A percentile compares a stretch with the other conserved stretches of the same genome.
Evolutionary conservation across 2,329 filamentous ascomycete species (phyloP).

Genomic region (Fusarium subtropicale): DNA sequence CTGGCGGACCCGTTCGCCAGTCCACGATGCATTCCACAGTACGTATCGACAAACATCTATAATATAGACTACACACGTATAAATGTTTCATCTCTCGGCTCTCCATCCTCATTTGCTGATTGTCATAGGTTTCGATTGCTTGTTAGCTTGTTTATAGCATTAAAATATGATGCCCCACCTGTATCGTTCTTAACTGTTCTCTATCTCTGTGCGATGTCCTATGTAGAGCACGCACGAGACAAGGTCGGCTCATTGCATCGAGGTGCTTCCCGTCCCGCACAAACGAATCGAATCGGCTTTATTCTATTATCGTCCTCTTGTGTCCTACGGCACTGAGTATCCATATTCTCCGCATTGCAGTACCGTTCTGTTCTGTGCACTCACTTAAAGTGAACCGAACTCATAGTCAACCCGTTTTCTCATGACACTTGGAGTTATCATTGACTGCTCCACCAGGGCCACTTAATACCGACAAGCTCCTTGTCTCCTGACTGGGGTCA

Average conservation of each 20-base stretch:
- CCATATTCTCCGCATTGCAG: constrained; percentile 19
- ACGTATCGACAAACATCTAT: constrained; percentile 15
- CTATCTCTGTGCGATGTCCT: not conserved
- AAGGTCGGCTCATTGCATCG: constrained; percentile 30
- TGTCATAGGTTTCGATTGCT: not conserved
- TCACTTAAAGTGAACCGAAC: constrained; percentile 2
- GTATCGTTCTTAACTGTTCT: not conserved
- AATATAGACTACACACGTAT: not conserved
- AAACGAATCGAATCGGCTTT: constrained; percentile 4
- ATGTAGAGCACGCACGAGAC: constrained; percentile 17
- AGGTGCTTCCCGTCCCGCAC: constrained; percentile 24
- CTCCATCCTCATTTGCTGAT: not conserved
- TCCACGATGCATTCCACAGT: not conserved
- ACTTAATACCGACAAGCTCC: constrained; percentile 24
- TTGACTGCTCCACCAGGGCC: constrained; percentile 19
- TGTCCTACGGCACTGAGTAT: constrained; percentile 12
- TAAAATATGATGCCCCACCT: not conserved
- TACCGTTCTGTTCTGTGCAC: not conserved
- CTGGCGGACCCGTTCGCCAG: not conserved
- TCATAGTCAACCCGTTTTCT: constrained; percentile 3
- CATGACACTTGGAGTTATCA: constrained; percentile 6
- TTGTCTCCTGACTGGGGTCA: constrained; percentile 44
- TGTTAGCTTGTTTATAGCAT: constrained; percentile 7
- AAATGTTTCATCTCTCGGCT: constrained; percentile 8
- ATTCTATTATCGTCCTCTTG: constrained; percentile 19